Evolutionary conservation across 108 stramenopile species (phyloP), one percentile per base, ranked within the genome.

Genomic region (Pelagomonas calceolata): DNA sequence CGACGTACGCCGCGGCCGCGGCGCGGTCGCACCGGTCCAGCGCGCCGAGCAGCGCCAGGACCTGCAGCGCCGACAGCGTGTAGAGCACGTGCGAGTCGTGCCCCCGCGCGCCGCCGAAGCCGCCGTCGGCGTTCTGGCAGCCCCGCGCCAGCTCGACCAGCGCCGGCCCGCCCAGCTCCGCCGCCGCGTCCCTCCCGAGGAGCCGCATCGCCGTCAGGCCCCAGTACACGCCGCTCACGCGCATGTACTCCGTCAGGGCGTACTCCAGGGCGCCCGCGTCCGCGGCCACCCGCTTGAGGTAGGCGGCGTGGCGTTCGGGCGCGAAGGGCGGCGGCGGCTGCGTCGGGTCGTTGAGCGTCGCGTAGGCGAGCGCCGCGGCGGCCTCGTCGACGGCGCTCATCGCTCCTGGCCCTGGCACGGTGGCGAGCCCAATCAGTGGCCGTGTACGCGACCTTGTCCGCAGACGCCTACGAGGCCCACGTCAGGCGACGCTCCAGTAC

Each of bases 171-270:
- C 85, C 83, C 80, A 94, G 81, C 30, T 78, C 72, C 17, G 68
- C 45, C 67, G 87, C 84, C 4, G 87, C 89, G 43, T 90, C 82
- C 37, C 81, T 74, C 32, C 87, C 82, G 63, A 97, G 74, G 21
- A 99, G 70, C n/a, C 91, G 85, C 78, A 95, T 69, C 15, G 93
- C 91, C 14, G 93, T 86, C 45, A 96, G 79, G 26, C 90, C 91
- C 98, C 98, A 99, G 75, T 97, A 99, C 5, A 98, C 92, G 34
- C 95, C 98, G 69, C 88, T 89, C 88, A 98, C 88, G 66, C 92
- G 84, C 31, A 98, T 74, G 76, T 98, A 94, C 76, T 95, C 92
- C 66, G 91, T 92, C 17, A 94, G 26, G 21, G 29, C 51, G 51
- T 26, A 60, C 51, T 60, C 51, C 21, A 60, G 18, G 51, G 21